Conservation (phyloP, 768 basidiomycete species). For the Phallus indusiatus region DNA sequence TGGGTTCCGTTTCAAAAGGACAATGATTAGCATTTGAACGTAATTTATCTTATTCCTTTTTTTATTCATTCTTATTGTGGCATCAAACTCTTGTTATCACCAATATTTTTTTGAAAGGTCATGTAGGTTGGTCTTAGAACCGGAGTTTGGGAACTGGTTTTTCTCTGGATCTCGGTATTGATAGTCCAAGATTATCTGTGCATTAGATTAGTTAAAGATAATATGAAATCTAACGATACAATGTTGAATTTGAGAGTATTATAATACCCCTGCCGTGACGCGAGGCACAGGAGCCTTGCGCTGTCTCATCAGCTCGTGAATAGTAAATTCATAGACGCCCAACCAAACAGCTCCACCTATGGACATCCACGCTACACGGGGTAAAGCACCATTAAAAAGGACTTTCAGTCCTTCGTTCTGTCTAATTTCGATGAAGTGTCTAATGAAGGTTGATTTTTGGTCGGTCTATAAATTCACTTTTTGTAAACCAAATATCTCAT, state of each 20-base stretch:
- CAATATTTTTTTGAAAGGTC: no score
- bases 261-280: not conserved
- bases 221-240: not conserved
- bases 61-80: not conserved
- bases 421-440: not conserved
- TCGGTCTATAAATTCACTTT: constrained; percentile 11
- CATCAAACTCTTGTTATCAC: not conserved
- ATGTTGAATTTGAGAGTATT: not conserved
- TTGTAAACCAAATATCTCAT: constrained; percentile 17
- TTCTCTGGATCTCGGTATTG: not conserved
- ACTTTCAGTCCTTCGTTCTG: not conserved
- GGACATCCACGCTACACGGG: not conserved
- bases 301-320: not conserved
- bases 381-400: not conserved
- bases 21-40: not conserved
- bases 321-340: not conserved
- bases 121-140: no score
- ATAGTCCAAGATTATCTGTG: not conserved
- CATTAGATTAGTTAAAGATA: not conserved
- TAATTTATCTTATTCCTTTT: not conserved
- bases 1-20: not conserved
- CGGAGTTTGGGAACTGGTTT: not conserved
- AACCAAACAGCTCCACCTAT: not conserved
- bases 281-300: not conserved
- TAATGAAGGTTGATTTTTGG: not conserved